Base-by-base conservation (phyloP, 257 asterid species). In the Plectranthus barbatus region DNA sequence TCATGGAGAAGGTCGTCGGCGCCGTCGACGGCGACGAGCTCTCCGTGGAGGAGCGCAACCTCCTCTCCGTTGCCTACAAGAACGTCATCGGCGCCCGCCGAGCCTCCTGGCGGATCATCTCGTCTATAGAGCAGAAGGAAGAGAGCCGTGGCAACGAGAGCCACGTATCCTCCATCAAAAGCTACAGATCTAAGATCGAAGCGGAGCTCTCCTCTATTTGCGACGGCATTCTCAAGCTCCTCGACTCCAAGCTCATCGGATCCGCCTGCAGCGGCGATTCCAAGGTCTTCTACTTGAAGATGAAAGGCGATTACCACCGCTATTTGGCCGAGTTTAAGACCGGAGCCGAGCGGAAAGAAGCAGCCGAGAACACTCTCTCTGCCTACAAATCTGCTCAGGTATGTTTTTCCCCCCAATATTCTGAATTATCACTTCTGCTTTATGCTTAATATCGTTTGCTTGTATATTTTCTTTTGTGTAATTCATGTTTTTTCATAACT, bases 381-480 rank as follows among this genome's bases (percentile, higher is more conserved):
- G 96, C 96, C 59, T 89, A 89, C 79, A 89, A 86, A 63, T 56
- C 96, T 50, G 94, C 96, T 74, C 96, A 89, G 95, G 96, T 89
- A 58, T 37, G 4, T 8, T 3, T 60, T 39, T 18, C 17, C 39
- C 11, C 17, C 39, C 11, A 3, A 1, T 9, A 26, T 26, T 26
- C 31, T 26, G n/a, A n/a, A 1, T 40, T 19, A 13, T 40, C 20
- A 15, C 50, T n/a, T 1, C 37, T 10, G 9, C 23, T 40, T 47
- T 41, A 34, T 12, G 37, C 15, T n/a, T n/a, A 50, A 40, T 36
- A 48, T 40, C 36, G 29, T 51, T n/a, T 42, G 41, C n/a, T 49
- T 52, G 29, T 1, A 26, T 21, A 6, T 46, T 33, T 60, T 11
- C 4, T 29, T 6, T 7, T 31, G 62, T 29, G 10, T 50, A 67